Percentiles rank a stretch among this genome's conserved stretches.
Evolutionary conservation across 805 yeast genomes (phyloP).

Genomic region (Tetrapisispora phaffii): DNA sequence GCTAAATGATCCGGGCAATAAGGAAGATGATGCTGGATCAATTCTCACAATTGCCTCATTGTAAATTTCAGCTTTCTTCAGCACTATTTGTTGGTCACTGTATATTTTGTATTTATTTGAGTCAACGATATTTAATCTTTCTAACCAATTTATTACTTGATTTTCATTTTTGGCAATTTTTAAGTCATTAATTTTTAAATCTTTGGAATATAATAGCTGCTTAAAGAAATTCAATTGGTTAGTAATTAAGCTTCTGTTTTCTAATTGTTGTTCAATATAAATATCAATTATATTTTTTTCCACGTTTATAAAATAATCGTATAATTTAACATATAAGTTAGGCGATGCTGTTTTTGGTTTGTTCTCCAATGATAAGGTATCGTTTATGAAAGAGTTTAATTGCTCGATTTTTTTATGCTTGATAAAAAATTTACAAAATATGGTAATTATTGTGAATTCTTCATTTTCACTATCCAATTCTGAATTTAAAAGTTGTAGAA

Average conservation of each 20-base stretch:
- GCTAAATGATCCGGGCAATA: constrained; percentile 36
- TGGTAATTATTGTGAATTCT: background rate
- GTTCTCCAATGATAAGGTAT: background rate
- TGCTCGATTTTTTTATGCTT: background rate
- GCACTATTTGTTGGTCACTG: background rate
- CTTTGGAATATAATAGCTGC: constrained; percentile 44
- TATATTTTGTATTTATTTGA: constrained; percentile 6
- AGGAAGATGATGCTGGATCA: constrained; percentile 44
- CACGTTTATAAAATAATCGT: constrained; percentile 51
- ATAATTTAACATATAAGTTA: constrained; percentile 16
- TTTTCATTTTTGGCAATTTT: constrained; percentile 51
- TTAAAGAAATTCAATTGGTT: background rate
- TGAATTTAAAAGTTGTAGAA: background rate
- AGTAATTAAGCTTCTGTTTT: background rate
- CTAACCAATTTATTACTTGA: constrained; percentile 59
- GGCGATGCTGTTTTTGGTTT: background rate
- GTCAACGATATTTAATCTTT: constrained; percentile 41
- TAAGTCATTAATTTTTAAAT: constrained; percentile 55
- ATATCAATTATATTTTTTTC: constrained; percentile 40
- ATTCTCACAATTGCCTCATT: constrained; percentile 57
- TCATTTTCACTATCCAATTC: constrained; percentile 23
- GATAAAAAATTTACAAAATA: background rate
- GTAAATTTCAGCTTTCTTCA: constrained; percentile 35
- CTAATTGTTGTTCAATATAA: background rate
- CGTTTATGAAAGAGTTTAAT: background rate